Conservation (phyloP, 2,329 filamentous ascomycete species). For the Aspergillus sojae region DNA sequence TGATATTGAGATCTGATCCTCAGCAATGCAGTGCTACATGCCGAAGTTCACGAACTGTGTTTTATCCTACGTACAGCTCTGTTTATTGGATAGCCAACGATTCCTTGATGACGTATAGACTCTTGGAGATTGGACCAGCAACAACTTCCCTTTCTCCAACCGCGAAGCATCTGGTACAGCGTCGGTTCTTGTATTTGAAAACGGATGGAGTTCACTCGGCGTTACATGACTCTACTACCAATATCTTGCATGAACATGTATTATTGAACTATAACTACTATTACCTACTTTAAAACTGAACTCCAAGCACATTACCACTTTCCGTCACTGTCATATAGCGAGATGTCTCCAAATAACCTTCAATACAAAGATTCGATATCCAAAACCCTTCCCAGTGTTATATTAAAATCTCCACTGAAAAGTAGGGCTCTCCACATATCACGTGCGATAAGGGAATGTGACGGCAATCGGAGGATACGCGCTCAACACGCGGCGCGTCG, state of each 20-base stretch:
- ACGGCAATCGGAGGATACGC: constrained; percentile 10
- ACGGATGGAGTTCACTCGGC: constrained; percentile 21
- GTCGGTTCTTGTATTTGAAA: constrained; percentile 19
- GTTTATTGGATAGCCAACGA: constrained; percentile 1
- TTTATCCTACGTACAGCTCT: constrained; percentile 1
- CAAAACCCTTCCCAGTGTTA: neutral
- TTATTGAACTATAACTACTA: constrained; percentile 13
- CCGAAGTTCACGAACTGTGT: neutral
- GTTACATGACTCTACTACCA: constrained; percentile 10
- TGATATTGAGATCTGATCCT: constrained; percentile 77
- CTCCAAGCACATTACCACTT: neutral
- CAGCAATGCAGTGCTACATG: neutral
- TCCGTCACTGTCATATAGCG: neutral
- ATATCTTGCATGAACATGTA: constrained; percentile 15
- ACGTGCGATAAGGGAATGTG: constrained; percentile 19
- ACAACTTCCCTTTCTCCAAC: neutral
- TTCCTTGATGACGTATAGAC: constrained; percentile 1
- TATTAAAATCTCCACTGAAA: neutral
- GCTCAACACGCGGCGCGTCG: constrained; percentile 18
- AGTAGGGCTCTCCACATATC: constrained; percentile 2
- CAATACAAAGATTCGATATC: neutral
- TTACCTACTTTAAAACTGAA: neutral
- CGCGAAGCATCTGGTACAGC: constrained; percentile 9
- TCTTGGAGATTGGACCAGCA: neutral
- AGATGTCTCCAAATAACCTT: neutral